phyloP scores from a whole-genome alignment of 2,329 filamentous ascomycete genomes.

The Exserohilum turcica region DNA sequence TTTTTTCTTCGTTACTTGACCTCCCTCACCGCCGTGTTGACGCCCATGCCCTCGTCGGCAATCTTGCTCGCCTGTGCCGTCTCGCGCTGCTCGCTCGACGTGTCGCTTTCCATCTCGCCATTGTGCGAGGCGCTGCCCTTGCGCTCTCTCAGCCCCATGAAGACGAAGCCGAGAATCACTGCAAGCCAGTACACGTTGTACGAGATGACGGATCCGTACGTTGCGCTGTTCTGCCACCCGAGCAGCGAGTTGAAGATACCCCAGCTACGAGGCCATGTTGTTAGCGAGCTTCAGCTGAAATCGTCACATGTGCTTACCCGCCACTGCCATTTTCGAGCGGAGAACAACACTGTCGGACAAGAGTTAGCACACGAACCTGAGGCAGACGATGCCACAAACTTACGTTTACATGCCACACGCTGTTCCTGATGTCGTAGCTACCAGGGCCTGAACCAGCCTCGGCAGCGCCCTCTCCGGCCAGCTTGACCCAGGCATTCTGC shows the following conservation, averaged over 20 bases:
- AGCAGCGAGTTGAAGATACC: slow-evolving; percentile 85
- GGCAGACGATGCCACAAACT: slow-evolving; percentile 40
- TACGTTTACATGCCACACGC: slow-evolving; percentile 82
- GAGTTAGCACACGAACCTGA: neutral
- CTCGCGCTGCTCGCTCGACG: slow-evolving; percentile 22
- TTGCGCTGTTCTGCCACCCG: slow-evolving; percentile 87
- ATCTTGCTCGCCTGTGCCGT: slow-evolving; percentile 22
- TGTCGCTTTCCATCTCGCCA: slow-evolving; percentile 19
- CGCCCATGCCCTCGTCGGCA: slow-evolving; percentile 16
- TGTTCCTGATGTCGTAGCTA: slow-evolving; percentile 77
- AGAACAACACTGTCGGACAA: slow-evolving; percentile 70
- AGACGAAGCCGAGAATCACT: slow-evolving; percentile 67
- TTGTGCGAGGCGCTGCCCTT: slow-evolving; percentile 25
- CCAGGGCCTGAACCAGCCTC: slow-evolving; percentile 71
- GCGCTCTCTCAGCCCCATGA: slow-evolving; percentile 70
- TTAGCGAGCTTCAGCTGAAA: neutral
- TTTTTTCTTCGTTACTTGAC: slow-evolving; percentile 18
- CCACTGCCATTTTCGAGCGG: slow-evolving; percentile 73
- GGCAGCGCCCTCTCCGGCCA: slow-evolving; percentile 66
- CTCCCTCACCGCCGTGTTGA: slow-evolving; percentile 22
- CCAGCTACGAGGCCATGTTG: slow-evolving; percentile 61
- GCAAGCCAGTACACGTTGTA: slow-evolving; percentile 88
- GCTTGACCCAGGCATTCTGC: slow-evolving; percentile 68
- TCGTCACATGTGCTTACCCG: slow-evolving; percentile 3
- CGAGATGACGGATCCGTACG: slow-evolving; percentile 82